Conservation (phyloP, 441 rosid species). For the Macaranga tanarius region DNA sequence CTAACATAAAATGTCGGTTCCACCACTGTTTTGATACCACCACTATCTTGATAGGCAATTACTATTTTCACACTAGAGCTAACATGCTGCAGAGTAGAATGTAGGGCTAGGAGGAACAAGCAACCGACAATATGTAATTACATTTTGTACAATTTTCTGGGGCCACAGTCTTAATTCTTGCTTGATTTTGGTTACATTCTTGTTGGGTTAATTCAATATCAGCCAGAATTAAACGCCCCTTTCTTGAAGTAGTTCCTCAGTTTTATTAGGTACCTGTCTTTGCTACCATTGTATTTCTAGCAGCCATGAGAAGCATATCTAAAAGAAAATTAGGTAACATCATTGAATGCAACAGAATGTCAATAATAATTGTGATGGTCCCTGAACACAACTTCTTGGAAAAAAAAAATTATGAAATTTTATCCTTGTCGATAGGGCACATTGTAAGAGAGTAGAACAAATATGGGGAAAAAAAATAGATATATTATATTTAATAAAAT, state of each 20-base stretch:
- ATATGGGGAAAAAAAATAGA: no score
- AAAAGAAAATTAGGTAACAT: neutral
- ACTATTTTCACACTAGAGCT: no score
- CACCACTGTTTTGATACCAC: no score
- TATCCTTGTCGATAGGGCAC: no score
- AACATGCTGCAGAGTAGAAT: neutral
- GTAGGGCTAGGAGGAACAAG: neutral
- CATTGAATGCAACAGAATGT: neutral
- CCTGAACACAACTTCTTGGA: neutral
- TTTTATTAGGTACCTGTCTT: neutral
- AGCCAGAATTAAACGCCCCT: neutral
- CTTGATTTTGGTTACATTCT: neutral
- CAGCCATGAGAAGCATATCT: neutral
- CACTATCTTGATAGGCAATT: no score
- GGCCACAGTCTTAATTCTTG: neutral
- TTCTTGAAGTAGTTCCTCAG: neutral
- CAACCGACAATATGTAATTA: neutral
- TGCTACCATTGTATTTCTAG: neutral
- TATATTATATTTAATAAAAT: neutral
- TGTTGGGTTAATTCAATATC: neutral
- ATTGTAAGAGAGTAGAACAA: neutral
- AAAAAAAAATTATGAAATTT: no score
- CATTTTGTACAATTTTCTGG: neutral
- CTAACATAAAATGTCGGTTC: no score
- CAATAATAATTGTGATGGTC: conserved; percentile 1